Evolutionary conservation across 352 stramenopile species (phyloP).

Genomic region (Globisporangium iwayamae): DNA sequence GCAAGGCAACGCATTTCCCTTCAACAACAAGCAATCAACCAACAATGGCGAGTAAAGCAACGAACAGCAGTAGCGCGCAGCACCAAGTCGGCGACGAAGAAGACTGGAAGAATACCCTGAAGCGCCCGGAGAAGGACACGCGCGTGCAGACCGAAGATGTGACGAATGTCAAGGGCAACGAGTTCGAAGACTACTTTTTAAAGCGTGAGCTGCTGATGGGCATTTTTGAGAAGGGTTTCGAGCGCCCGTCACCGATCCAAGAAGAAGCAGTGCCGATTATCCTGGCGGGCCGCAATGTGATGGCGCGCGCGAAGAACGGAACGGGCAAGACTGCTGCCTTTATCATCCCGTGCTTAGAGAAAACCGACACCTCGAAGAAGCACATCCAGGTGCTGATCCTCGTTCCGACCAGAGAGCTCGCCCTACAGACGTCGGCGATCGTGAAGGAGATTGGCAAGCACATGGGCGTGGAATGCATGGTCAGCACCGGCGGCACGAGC

Average conservation of each 20-base stretch:
- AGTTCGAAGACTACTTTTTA: slow-evolving; percentile 99
- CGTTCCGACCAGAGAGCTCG: slow-evolving; percentile 98
- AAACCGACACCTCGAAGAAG: slow-evolving; percentile 96
- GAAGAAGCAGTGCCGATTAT: slow-evolving; percentile 99
- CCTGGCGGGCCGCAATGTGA: slow-evolving; percentile 96
- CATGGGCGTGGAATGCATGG: slow-evolving; percentile 97
- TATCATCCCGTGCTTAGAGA: slow-evolving; percentile 99
- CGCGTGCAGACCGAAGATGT: slow-evolving; percentile 94
- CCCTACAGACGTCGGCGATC: slow-evolving; percentile 97
- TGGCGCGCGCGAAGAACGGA: slow-evolving; percentile 99
- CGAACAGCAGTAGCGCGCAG: slow-evolving; percentile 19
- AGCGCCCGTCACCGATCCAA: slow-evolving; percentile 98
- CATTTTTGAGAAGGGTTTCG: slow-evolving; percentile 99
- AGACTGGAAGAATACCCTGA: slow-evolving; percentile 76
- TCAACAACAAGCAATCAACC: slow-evolving; percentile 7
- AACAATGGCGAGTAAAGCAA: slow-evolving; percentile 17
- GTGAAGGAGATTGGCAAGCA: slow-evolving; percentile 99
- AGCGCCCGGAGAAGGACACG: slow-evolving; percentile 83
- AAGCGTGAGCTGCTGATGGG: slow-evolving; percentile 99
- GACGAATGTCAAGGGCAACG: slow-evolving; percentile 98
- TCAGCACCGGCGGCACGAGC: slow-evolving; percentile 97
- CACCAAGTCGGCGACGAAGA: slow-evolving; percentile 33
- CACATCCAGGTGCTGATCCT: slow-evolving; percentile 99
- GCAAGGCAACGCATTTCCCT: slow-evolving; percentile 3
- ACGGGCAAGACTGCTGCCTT: slow-evolving; percentile 99